phyloP scores from a whole-genome alignment of 2,329 filamentous ascomycete species.

The Calonectria naviculata region DNA sequence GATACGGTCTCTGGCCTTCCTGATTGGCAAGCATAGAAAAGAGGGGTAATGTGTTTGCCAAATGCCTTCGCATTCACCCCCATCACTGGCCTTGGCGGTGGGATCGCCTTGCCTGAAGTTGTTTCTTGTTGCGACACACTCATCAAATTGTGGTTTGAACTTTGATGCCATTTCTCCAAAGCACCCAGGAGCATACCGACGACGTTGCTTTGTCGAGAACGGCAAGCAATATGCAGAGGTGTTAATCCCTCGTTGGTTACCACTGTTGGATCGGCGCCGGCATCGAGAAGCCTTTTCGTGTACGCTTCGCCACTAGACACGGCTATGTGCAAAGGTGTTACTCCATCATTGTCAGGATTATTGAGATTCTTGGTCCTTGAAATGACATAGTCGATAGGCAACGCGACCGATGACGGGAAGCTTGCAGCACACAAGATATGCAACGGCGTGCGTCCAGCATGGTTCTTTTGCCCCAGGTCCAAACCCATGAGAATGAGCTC shows the following conservation, averaged over 20 bases:
- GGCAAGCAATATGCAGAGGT: slow-evolving; percentile 53
- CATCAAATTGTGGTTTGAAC: not conserved
- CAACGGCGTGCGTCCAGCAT: slow-evolving; percentile 34
- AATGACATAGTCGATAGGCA: slow-evolving; percentile 30
- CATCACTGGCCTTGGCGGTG: not conserved
- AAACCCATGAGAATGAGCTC: slow-evolving; percentile 25
- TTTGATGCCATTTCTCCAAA: not conserved
- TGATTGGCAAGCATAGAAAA: slow-evolving; percentile 41
- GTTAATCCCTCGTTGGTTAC: slow-evolving; percentile 48
- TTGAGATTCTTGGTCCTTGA: slow-evolving; percentile 22
- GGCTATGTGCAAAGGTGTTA: slow-evolving; percentile 40
- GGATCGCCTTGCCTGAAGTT: not conserved
- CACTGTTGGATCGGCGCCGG: slow-evolving; percentile 47
- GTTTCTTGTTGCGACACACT: not conserved
- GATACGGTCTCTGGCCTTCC: slow-evolving; percentile 40
- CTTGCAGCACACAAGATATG: slow-evolving; percentile 30
- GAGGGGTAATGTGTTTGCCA: slow-evolving; percentile 13
- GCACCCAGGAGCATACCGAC: slow-evolving; percentile 43
- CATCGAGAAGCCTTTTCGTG: slow-evolving; percentile 44
- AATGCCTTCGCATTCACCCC: slow-evolving; percentile 7
- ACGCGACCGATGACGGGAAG: not conserved
- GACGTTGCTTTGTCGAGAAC: slow-evolving; percentile 45
- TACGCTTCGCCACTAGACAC: slow-evolving; percentile 30
- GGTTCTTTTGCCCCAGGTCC: slow-evolving; percentile 27
- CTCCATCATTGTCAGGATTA: slow-evolving; percentile 22